These are phyloP conservation scores for Chlorociboria aeruginascens DNA, from an alignment of 495 filamentous ascomycete species.

Conservation along the genomic window DNA sequence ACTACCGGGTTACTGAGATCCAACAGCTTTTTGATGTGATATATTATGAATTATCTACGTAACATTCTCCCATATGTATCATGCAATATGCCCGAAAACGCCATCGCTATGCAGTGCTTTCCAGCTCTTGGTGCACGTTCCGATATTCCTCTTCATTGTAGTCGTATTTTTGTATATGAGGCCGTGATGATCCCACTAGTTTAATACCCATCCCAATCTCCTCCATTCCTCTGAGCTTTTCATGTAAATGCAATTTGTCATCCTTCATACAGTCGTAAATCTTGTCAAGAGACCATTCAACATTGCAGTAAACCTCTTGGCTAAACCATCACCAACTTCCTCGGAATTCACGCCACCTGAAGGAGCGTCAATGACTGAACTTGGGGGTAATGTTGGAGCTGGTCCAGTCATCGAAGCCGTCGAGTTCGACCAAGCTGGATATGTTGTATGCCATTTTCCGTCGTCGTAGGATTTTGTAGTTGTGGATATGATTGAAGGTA, in stretches of 20 bases:
- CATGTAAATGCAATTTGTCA: too few species aligned
- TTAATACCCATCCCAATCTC: background rate
- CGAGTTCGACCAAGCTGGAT: slow-evolving; percentile 17
- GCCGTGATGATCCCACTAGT: background rate
- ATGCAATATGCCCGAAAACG: background rate
- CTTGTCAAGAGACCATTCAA: too few species aligned
- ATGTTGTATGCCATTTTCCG: slow-evolving; percentile 20
- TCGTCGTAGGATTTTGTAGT: slow-evolving; percentile 13
- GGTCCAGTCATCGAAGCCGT: background rate
- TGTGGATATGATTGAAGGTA: background rate
- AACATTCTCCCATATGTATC: too few species aligned
- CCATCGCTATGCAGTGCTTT: slow-evolving; percentile 12
- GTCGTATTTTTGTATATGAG: background rate
- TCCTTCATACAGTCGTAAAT: too few species aligned
- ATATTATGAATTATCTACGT: too few species aligned
- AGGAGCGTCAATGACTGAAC: background rate
- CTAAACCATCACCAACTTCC: background rate
- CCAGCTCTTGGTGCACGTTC: slow-evolving; percentile 15
- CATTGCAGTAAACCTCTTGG: background rate
- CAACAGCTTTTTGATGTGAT: too few species aligned
- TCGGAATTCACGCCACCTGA: background rate
- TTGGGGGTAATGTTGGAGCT: background rate
- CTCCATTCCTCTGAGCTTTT: background rate
- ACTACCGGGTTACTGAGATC: too few species aligned
- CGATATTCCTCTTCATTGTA: slow-evolving; percentile 1